Base-by-base conservation (phyloP, 768 basidiomycete genomes). In the Glaciozyma martinii region DNA sequence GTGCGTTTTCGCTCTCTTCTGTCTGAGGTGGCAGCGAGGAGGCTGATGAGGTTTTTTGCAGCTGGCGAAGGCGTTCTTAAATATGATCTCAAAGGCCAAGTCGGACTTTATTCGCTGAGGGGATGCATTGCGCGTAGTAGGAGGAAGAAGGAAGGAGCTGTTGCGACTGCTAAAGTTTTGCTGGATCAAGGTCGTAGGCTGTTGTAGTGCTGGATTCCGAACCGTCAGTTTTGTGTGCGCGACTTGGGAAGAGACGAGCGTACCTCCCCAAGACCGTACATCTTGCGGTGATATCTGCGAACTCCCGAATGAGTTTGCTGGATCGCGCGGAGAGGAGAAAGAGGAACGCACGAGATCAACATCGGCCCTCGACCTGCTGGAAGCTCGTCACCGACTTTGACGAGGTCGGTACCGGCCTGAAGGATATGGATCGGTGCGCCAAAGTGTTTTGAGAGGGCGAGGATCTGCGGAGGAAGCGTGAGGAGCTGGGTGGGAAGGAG, bases 251-350 rank as follows among this genome's bases (percentile, higher is more conserved):
- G 16, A 30, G 27, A 2, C 5, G 15, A 2, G 29, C 50, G 49
- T 25, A 60, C 61, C 49, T 97, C 94, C 71, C 94, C 94, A 9
- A 97, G 81, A 4, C 93, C 94, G 78, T 94, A 98, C 85, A 94
- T 87, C 70, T 85, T 82, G 61, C 89, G 82, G 74, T 98, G 94
- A 76, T 94, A 99, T 73, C 92, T 95, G 73, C 92, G 87, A 5
- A 8, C 12, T 85, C 82, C 1, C 81, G 78, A 56, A 21, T 47
- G 3, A 47, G 46, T n/a, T 21, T 3, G 46, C 5, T 6, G 8
- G 21, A 47, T n/a, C 5, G 40, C 25, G 42, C 10, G n/a, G 2
- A 16, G 27, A 16, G 4, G n/a, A 32, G 2, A 21, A 21, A 1
- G 49, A 15, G 19, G 53, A 30, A 65, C 77, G 67, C 56, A 77